Conservation (phyloP, 805 yeast genomes). For the Candida schatavii region DNA sequence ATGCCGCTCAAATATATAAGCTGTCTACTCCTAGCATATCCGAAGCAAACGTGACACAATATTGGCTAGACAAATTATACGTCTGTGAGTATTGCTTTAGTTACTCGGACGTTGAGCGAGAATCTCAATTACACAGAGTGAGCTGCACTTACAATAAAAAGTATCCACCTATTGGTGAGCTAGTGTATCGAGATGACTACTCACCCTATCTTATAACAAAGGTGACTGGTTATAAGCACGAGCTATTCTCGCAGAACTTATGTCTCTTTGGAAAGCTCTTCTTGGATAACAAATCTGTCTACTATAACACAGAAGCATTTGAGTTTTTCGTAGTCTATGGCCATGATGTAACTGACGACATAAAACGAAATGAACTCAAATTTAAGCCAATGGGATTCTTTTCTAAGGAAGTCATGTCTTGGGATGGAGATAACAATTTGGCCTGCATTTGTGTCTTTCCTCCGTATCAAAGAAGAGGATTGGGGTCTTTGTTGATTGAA, state of each 20-base stretch:
- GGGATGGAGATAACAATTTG: slow-evolving; percentile 72
- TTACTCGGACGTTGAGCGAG: slow-evolving; percentile 52
- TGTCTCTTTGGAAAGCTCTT: slow-evolving; percentile 85
- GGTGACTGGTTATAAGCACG: slow-evolving; percentile 63
- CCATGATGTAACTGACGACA: slow-evolving; percentile 20
- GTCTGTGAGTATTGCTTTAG: slow-evolving; percentile 86
- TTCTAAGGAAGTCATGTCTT: slow-evolving; percentile 79
- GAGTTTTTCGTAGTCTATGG: slow-evolving; percentile 77
- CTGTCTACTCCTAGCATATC: not conserved
- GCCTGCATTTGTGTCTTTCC: slow-evolving; percentile 93
- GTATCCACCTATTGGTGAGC: slow-evolving; percentile 56
- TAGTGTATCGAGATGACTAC: slow-evolving; percentile 60
- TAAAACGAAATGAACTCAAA: not conserved
- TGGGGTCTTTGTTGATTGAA: slow-evolving; percentile 80
- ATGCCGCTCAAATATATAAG: not conserved
- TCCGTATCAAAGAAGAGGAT: slow-evolving; percentile 75
- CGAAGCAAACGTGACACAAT: not conserved
- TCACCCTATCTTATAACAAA: slow-evolving; percentile 51
- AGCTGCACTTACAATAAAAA: slow-evolving; percentile 36
- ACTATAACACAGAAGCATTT: slow-evolving; percentile 73
- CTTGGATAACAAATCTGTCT: slow-evolving; percentile 85
- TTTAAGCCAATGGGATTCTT: slow-evolving; percentile 82
- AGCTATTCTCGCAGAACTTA: slow-evolving; percentile 75
- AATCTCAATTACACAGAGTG: slow-evolving; percentile 49
- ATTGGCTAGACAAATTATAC: slow-evolving; percentile 60